phyloP scores from a whole-genome alignment of 2,329 filamentous ascomycete species.

The Zelopaecilomyces penicillatus region DNA sequence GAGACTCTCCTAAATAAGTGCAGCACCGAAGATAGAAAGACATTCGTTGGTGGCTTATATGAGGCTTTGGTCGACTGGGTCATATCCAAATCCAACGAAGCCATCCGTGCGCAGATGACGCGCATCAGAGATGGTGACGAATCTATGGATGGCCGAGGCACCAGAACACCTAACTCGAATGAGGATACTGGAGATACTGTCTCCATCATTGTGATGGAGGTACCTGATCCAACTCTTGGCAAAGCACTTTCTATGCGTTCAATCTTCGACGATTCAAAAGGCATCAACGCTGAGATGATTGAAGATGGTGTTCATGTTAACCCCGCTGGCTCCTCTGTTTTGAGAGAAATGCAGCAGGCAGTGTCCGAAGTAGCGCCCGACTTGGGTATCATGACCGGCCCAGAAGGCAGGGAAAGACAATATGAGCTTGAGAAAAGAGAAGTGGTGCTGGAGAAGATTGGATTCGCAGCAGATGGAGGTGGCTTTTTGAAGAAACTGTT shows the following conservation, averaged over 20 bases:
- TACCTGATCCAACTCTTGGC: slow-evolving; percentile 70
- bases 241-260: slow-evolving; percentile 85
- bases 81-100: slow-evolving; percentile 75
- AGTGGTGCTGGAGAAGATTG: slow-evolving; percentile 76
- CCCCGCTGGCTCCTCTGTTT: slow-evolving; percentile 67
- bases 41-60: slow-evolving; percentile 79
- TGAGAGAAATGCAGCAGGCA: slow-evolving; percentile 80
- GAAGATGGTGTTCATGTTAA: slow-evolving; percentile 79
- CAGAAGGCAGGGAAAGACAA: slow-evolving; percentile 63
- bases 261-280: slow-evolving; percentile 84
- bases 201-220: slow-evolving; percentile 77
- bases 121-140: slow-evolving; percentile 58
- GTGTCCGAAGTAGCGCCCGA: slow-evolving; percentile 70
- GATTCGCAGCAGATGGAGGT: slow-evolving; percentile 69
- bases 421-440: slow-evolving; percentile 75
- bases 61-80: slow-evolving; percentile 95
- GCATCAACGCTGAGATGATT: slow-evolving; percentile 97
- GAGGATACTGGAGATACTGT: slow-evolving; percentile 78
- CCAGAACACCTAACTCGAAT: slow-evolving; percentile 55
- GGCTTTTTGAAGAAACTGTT: slow-evolving; percentile 76
- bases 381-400: slow-evolving; percentile 63
- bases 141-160: slow-evolving; percentile 55
- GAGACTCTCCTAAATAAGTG: slow-evolving; percentile 72
- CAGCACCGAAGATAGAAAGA: slow-evolving; percentile 74
- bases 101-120: slow-evolving; percentile 69